Evolutionary conservation across 202 grass and related monocot species (phyloP), one percentile per base, ranked within the genome.

Genomic region (Elaeis oleifera): DNA sequence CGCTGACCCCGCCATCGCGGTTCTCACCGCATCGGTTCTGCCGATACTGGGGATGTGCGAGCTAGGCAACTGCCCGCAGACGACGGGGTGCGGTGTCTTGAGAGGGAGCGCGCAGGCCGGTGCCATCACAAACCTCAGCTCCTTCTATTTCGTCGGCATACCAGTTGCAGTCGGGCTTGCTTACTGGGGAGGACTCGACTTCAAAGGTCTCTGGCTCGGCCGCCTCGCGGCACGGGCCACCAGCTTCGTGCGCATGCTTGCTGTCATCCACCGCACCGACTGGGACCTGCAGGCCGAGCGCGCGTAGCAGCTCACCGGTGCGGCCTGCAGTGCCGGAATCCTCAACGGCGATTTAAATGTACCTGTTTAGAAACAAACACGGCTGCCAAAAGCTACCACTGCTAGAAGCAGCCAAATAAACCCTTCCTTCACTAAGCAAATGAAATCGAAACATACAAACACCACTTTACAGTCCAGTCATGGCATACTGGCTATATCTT

Each of bases 111-210:
- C 90, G 6, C 21, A 80, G 59, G 80, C 85, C 59, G 90, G 80
- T 0, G 86, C 86, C 29, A 62, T 71, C 78, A 87, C 90, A 60
- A 96, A 96, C 86, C 87, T 96, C 18, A 80, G 90, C 51, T 84
- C 90, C 0, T 96, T 96, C 71, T 96, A 96, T 61, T 49, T 72
- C 1, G 80, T 90, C 20, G 90, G 90, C 4, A 90, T 82, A 62
- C 90, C 90, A 1, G 90, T 95, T 63, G 86, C 90, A 23, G 83
- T 95, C 50, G 62, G 70, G n/a, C 67, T 96, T 6, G 84, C 90
- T 0, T 96, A 90, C 75, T 79, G 75, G 73, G 16, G 54, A 28
- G 64, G 52, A 56, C 76, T 71, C 23, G 90, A 90, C 71, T 96
- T 96, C 70, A 71, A 59, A 70, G 90, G 90, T 1, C 78, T 90